Evolutionary conservation across 2,329 filamentous ascomycete species (phyloP), one percentile per base, ranked within the genome.

Genomic region (Sporothrix dimorphospora): DNA sequence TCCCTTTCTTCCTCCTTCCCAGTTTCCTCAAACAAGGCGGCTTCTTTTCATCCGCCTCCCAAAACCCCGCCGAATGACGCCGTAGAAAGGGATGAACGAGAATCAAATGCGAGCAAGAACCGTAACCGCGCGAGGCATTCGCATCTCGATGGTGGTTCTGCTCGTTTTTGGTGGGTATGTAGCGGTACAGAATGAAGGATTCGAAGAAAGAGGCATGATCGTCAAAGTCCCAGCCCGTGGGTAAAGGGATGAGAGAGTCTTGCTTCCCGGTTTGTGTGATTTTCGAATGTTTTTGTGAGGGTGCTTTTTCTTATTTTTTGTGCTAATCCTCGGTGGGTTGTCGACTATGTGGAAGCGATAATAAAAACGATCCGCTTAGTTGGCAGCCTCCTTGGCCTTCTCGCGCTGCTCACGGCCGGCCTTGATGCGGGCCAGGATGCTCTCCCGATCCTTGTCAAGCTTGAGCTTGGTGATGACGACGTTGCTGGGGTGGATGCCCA

Each of bases 401-500:
- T 86, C 86, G 83, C 86, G 86, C 82, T 90, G 87, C 86, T 95
- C 93, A 77, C 92, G 91, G 81, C 93, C 93, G 78, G 86, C 84
- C 86, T 91, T 91, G 87, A 92, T 94, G 85, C 93, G 90, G 86
- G 93, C 92, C 79, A 97, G 88, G 82, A 96, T 96, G 83, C 86
- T 87, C 89, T 96, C 93, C 79, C 93, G 92, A 86, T 97, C 93
- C 91, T 96, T 95, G 89, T 96, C 93, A 81, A 98, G 89, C 92
- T 98, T 97, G 85, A 98, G 90, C 91, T 98, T 98, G 87, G 92
- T 97, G 88, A 99, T 92, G 87, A 97, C 91, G 79, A 97, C 94
- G 86, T 98, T 98, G 86, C 92, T 97, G 81, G 96, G 92, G 86
- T 95, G 92, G 85, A 99, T 91, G 84, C 94, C 94, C 82, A 98